A percentile compares a stretch with the other conserved stretches of the same genome.
phyloP scores from a whole-genome alignment of 1,284 basidiomycete genomes.

The Ganoderma resinaceum region DNA sequence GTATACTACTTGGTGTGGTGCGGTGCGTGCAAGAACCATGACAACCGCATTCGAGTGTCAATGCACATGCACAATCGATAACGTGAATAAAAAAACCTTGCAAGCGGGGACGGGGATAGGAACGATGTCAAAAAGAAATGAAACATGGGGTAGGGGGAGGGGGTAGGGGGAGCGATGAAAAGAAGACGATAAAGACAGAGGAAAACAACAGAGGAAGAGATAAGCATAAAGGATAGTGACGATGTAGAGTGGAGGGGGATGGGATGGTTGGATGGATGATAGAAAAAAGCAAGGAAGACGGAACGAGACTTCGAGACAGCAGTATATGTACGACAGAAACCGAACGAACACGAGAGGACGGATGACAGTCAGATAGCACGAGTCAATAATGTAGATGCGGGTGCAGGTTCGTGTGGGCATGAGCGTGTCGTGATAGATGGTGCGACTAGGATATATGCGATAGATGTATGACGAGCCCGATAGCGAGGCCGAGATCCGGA shows the following conservation, averaged over 20 bases:
- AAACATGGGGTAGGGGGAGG: not conserved
- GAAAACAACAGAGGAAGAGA: not conserved
- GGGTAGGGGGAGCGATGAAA: not conserved
- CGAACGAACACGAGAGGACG: constrained; percentile 15
- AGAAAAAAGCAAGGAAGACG: not conserved
- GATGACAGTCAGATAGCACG: constrained; percentile 13
- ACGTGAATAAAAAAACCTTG: no score
- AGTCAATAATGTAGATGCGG: constrained; percentile 24
- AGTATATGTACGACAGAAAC: constrained; percentile 17
- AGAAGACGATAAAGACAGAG: not conserved
- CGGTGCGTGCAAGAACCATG: constrained; percentile 4
- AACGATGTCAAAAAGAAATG: not conserved
- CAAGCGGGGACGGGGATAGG: not conserved
- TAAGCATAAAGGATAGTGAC: not conserved
- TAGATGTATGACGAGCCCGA: constrained; percentile 18
- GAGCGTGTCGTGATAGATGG: constrained; percentile 24
- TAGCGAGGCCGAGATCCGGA: constrained; percentile 15
- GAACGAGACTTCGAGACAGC: not conserved
- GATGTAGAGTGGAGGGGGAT: not conserved
- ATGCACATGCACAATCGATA: no score
- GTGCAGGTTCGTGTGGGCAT: constrained; percentile 18
- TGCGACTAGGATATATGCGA: constrained; percentile 18
- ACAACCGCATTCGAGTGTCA: not conserved
- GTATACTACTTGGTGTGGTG: constrained; percentile 19
- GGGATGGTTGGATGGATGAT: not conserved